Percentiles rank a stretch among this genome's conserved stretches.
Conservation (phyloP, 164 flowering plant species). For the Piper longum region DNA sequence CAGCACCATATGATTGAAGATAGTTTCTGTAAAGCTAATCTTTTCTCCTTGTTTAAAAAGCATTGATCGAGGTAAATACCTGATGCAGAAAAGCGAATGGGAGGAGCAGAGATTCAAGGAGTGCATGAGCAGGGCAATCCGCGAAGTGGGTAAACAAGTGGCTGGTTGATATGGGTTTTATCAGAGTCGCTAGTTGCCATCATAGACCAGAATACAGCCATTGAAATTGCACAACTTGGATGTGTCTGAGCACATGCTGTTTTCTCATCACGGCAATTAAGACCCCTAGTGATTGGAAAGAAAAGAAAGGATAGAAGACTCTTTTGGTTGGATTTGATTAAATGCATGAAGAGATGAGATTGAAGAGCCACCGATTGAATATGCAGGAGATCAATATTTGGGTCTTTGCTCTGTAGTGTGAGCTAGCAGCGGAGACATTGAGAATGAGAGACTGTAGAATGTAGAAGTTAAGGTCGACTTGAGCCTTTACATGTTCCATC, state of each 20-base stretch:
- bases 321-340: no score
- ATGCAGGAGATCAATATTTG: no score
- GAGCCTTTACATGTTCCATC: no score
- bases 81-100: constrained; percentile 12
- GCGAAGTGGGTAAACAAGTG: background rate
- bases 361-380: no score
- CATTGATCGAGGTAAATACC: background rate
- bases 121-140: constrained; percentile 12
- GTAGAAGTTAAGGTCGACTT: no score
- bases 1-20: no score
- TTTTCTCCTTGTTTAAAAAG: background rate
- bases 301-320: no score
- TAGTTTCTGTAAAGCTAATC: background rate
- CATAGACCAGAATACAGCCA: background rate
- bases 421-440: no score
- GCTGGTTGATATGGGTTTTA: background rate
- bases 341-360: no score
- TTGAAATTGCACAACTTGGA: constrained; percentile 7
- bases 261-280: constrained; percentile 5
- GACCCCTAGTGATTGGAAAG: no score
- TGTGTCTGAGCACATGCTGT: constrained; percentile 3
- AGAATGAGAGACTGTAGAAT: no score
- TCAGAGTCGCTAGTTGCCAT: background rate
- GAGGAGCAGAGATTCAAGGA: constrained; percentile 15
- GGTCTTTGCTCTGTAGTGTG: no score